Percentiles rank a stretch among this genome's conserved stretches.
Evolutionary conservation across 148 eudicot genomes (phyloP).

Genomic region (Fallopia convolvulus): DNA sequence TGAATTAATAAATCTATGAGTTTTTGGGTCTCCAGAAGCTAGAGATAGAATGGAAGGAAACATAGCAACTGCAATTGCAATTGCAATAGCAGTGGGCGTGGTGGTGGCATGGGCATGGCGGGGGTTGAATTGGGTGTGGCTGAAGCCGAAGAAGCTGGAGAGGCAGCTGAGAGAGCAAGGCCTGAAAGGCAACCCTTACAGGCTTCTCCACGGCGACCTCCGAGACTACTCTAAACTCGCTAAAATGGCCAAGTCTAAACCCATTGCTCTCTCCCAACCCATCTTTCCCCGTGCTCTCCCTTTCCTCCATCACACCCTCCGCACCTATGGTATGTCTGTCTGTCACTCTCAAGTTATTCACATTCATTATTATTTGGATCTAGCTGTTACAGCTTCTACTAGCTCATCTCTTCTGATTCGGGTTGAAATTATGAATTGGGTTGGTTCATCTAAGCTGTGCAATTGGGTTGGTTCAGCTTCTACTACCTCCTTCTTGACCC

Average conservation of each 20-base stretch:
- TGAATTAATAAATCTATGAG: too few relatives aligned
- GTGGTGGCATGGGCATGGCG: background rate
- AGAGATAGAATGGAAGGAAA: background rate
- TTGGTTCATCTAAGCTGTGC: too few relatives aligned
- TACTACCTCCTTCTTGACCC: too few relatives aligned
- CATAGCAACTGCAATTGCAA: background rate
- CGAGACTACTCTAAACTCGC: slow-evolving; percentile 14
- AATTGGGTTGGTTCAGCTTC: too few relatives aligned
- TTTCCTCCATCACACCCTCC: slow-evolving; percentile 23
- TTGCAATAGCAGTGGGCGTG: background rate
- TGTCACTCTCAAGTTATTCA: background rate
- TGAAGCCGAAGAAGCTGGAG: slow-evolving; percentile 27
- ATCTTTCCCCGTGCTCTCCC: slow-evolving; percentile 24
- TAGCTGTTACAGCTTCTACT: background rate
- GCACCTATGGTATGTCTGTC: slow-evolving; percentile 27
- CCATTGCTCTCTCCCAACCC: slow-evolving; percentile 28
- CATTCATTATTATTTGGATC: background rate
- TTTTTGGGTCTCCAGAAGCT: background rate
- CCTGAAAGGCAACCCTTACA: slow-evolving; percentile 26
- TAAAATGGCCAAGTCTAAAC: slow-evolving; percentile 18
- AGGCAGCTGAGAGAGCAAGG: slow-evolving; percentile 27
- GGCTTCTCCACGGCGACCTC: slow-evolving; percentile 25
- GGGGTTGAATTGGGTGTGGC: slow-evolving; percentile 21
- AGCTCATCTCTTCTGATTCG: background rate
- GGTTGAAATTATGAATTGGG: background rate